Evolutionary conservation across 495 filamentous ascomycete species (phyloP), one percentile per base, ranked within the genome.

Genomic region (Hyaloscypha bicolor): DNA sequence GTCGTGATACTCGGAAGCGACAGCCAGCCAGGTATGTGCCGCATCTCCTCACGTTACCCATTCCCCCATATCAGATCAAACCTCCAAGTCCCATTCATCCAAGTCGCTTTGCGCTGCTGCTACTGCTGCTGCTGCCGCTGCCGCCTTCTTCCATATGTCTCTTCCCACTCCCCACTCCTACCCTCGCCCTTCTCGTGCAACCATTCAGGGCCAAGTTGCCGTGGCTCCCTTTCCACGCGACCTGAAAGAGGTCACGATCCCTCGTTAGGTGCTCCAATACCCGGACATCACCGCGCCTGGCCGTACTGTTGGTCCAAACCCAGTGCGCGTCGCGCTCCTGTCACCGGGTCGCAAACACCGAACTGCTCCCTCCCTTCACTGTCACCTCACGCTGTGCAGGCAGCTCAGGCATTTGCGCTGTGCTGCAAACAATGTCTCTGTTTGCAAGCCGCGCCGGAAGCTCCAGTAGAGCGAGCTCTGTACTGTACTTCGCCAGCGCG

Each of bases 271-370:
- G 64, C 56, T 65, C 62, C 67, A 69, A 66, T 68, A 59, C 66
- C 64, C 64, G 66, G 65, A 65, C 66, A 64, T 64, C 45, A 64
- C 70, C 63, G 66, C 39, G 52, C 59, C 52, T 64, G 59, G 67
- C 53, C 66, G 53, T 56, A 56, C 53, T 29, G 65, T 68, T 72
- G 66, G 66, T 59, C 63, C 9, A 67, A 37, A 56, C 37, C 53
- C 16, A 56, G 55, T 64, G 70, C 66, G 63, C 70, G 52, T 69
- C 70, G 56, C 61, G 53, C 19, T 65, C 58, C 51, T 67, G 64
- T 69, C 67, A 67, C 71, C 55, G 52, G 70, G 61, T 65, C 51
- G 63, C 66, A 69, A 69, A 69, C 66, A 72, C 60, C 58, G 35
- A 57, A 67, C 66, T 69, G 70, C 63, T 66, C 64, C 70, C 51